Percentiles rank a stretch among this genome's conserved stretches.
phyloP scores from a whole-genome alignment of 179 eudicot genomes.

The Drosera spatulata region DNA sequence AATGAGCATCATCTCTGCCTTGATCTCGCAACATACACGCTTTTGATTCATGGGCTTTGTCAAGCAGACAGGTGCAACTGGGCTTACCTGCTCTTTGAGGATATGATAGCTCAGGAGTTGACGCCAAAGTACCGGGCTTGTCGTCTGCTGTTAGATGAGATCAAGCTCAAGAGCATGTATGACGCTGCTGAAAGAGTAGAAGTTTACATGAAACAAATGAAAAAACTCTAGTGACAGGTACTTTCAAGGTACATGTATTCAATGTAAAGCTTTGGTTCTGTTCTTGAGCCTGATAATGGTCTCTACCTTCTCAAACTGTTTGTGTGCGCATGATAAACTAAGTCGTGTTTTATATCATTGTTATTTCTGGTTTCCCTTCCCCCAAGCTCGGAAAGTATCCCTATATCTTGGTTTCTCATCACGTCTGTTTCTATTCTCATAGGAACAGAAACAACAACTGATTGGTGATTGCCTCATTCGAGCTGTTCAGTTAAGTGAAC shows the following conservation, averaged over 20 bases:
- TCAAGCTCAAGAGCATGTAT: constrained; percentile 37
- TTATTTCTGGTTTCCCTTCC: too few relatives aligned
- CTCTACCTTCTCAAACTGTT: too few relatives aligned
- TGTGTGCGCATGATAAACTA: too few relatives aligned
- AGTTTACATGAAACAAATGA: constrained; percentile 38
- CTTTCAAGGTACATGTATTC: not conserved
- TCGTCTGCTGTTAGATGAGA: constrained; percentile 47
- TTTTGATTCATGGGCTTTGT: constrained; percentile 80
- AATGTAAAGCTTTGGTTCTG: too few relatives aligned
- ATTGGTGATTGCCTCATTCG: too few relatives aligned
- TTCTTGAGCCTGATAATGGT: too few relatives aligned
- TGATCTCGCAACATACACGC: constrained; percentile 57
- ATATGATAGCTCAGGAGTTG: constrained; percentile 59
- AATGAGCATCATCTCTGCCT: constrained; percentile 69
- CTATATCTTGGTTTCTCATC: too few relatives aligned
- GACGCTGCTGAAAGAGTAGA: constrained; percentile 56
- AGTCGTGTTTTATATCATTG: too few relatives aligned
- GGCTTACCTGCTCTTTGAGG: constrained; percentile 61
- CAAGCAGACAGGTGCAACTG: constrained; percentile 40
- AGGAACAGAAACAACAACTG: too few relatives aligned
- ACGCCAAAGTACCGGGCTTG: constrained; percentile 57
- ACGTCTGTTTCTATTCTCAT: too few relatives aligned
- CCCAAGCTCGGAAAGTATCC: too few relatives aligned
- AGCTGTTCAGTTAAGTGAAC: too few relatives aligned
- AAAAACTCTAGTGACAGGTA: constrained; percentile 14